Conservation (phyloP, 805 yeast genomes). For the Wickerhamiella kazuoi region DNA sequence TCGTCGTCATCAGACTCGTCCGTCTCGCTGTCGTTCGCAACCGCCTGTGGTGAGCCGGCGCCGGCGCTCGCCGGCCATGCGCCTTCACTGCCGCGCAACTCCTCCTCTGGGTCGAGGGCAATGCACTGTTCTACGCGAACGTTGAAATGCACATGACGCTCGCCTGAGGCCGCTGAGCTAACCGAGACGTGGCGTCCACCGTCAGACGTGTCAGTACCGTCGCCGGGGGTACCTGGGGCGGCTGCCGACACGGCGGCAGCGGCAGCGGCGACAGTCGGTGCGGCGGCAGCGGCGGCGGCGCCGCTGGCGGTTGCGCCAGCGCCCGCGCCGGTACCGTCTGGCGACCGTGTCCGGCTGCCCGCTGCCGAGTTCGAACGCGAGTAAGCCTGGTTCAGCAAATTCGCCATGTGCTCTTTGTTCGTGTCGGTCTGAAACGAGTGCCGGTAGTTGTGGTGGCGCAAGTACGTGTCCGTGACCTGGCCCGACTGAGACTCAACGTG, state of each 20-base stretch:
- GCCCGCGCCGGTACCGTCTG: background rate
- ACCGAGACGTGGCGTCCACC: background rate
- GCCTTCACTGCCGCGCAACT: constrained; percentile 13
- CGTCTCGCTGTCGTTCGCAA: constrained; percentile 15
- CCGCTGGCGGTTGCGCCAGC: too few relatives aligned
- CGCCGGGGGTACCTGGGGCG: too few relatives aligned
- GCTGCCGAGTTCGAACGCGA: background rate
- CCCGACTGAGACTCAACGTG: background rate
- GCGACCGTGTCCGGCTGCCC: too few relatives aligned
- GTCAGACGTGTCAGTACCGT: background rate
- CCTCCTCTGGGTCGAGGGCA: constrained; percentile 33
- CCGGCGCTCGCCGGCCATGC: constrained; percentile 28
- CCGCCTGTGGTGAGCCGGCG: constrained; percentile 13
- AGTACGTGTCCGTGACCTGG: constrained; percentile 13
- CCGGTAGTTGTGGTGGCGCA: constrained; percentile 25
- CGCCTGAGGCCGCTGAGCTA: constrained; percentile 8
- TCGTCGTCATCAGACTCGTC: constrained; percentile 22
- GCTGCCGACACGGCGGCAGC: background rate
- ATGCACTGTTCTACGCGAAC: constrained; percentile 91
- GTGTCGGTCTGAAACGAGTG: constrained; percentile 17
- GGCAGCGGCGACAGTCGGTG: background rate
- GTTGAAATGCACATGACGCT: constrained; percentile 77
- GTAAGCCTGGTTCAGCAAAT: constrained; percentile 20
- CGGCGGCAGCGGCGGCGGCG: too few relatives aligned
- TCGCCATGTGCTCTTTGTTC: constrained; percentile 17